Percentiles rank a stretch among this genome's conserved stretches.
Conservation (phyloP, 1,139 yeast genomes). For the Yamadazyma taylorii region DNA sequence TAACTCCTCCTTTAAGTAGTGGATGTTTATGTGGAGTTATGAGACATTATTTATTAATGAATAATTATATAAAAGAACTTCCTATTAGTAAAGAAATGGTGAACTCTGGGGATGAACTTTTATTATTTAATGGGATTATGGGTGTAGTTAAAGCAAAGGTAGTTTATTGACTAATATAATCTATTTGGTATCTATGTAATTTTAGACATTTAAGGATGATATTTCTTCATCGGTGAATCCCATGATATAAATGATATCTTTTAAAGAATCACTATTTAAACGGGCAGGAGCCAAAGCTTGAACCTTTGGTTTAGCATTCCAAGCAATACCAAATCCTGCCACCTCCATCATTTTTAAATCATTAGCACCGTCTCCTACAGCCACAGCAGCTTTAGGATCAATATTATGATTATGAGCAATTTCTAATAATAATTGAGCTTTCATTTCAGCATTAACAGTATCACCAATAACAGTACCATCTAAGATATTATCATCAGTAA, state of each 20-base stretch:
- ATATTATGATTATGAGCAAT: conserved; percentile 67
- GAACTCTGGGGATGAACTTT: conserved; percentile 59
- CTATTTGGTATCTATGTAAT: too few species aligned
- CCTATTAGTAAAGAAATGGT: conserved; percentile 46
- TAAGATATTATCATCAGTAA: conserved; percentile 49
- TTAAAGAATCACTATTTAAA: conserved; percentile 67
- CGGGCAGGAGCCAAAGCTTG: conserved; percentile 80
- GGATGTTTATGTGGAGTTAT: conserved; percentile 90
- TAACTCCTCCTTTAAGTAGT: conserved; percentile 71
- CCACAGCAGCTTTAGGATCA: conserved; percentile 60
- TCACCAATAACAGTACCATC: conserved; percentile 65
- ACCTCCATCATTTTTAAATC: conserved; percentile 89
- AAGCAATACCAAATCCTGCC: conserved; percentile 95
- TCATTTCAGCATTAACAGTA: conserved; percentile 81
- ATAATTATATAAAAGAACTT: conserved; percentile 57
- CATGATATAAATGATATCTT: conserved; percentile 75
- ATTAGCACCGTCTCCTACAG: conserved; percentile 98
- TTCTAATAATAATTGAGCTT: conserved; percentile 69
- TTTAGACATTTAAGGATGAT: conserved; percentile 19
- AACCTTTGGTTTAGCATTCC: conserved; percentile 96
- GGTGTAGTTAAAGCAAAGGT: conserved; percentile 72
- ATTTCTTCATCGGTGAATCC: conserved; percentile 71
- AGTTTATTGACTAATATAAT: too few species aligned
- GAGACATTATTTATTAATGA: conserved; percentile 61
- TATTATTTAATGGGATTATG: conserved; percentile 78